These are phyloP conservation scores for Penicillium sp. DNA, from an alignment of 2,329 filamentous ascomycete species.

Conservation along the genomic window DNA sequence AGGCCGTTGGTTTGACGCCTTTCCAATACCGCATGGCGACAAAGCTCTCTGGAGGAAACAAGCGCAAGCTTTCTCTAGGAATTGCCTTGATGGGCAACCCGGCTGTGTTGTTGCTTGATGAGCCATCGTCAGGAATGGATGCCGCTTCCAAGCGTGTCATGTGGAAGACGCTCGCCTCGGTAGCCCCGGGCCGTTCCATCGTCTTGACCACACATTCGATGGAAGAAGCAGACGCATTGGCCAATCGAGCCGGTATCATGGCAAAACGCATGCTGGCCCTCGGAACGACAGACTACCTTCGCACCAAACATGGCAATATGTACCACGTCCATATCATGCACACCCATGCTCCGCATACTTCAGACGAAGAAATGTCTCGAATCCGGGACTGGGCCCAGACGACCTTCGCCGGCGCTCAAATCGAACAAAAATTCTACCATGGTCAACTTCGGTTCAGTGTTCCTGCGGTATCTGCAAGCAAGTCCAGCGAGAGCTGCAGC, in stretches of 20 bases:
- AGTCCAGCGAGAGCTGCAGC: not conserved
- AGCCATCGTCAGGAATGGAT: slow-evolving; percentile 83
- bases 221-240: slow-evolving; percentile 90
- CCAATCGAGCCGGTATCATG: slow-evolving; percentile 77
- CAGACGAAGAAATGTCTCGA: slow-evolving; percentile 58
- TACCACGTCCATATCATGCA: slow-evolving; percentile 79
- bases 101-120: slow-evolving; percentile 77
- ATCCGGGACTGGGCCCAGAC: slow-evolving; percentile 61
- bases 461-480: slow-evolving; percentile 38
- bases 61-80: slow-evolving; percentile 81
- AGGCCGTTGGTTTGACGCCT: slow-evolving; percentile 67
- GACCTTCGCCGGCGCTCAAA: slow-evolving; percentile 57
- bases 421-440: slow-evolving; percentile 72
- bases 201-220: slow-evolving; percentile 89
- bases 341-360: slow-evolving; percentile 66
- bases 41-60: slow-evolving; percentile 82
- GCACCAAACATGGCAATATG: slow-evolving; percentile 68
- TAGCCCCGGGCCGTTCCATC: slow-evolving; percentile 71
- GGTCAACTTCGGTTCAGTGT: slow-evolving; percentile 84
- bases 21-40: slow-evolving; percentile 70
- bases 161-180: slow-evolving; percentile 76
- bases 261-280: slow-evolving; percentile 79
- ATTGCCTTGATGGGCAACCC: slow-evolving; percentile 93
- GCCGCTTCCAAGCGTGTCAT: slow-evolving; percentile 86
- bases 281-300: slow-evolving; percentile 66